Conservation (phyloP, 2,329 filamentous ascomycete species). For the Neurospora sp. region DNA sequence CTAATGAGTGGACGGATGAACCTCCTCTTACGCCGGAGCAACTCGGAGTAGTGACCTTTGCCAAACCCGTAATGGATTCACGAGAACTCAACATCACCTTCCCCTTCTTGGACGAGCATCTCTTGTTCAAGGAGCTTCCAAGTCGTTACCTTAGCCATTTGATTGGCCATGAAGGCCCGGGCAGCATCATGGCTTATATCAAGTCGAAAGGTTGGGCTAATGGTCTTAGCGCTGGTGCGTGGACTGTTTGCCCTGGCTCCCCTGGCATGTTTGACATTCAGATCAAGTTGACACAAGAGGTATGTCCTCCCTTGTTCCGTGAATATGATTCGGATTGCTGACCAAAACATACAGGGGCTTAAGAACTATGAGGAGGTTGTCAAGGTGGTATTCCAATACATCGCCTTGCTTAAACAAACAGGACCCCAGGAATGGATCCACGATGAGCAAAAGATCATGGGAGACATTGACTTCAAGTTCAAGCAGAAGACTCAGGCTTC, state of each 20-base stretch:
- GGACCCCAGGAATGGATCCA: constrained; percentile 89
- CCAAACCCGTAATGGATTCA: constrained; percentile 85
- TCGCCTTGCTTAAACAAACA: constrained; percentile 71
- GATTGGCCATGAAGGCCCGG: constrained; percentile 85
- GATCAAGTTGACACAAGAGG: constrained; percentile 75
- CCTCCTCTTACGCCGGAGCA: constrained; percentile 39
- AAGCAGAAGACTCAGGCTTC: constrained; percentile 86
- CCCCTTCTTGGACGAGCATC: constrained; percentile 75
- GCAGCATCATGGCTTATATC: constrained; percentile 81
- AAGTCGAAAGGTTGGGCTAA: constrained; percentile 89
- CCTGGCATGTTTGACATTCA: constrained; percentile 71
- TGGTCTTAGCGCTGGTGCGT: constrained; percentile 66
- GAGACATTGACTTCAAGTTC: constrained; percentile 91
- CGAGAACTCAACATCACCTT: constrained; percentile 73
- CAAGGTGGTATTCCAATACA: constrained; percentile 83
- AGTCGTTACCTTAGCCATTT: constrained; percentile 80
- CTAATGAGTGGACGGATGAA: constrained; percentile 44
- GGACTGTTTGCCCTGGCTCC: constrained; percentile 64
- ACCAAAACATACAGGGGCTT: constrained; percentile 41
- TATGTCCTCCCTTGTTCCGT: constrained; percentile 21
- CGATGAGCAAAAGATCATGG: constrained; percentile 79
- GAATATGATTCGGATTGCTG: background rate
- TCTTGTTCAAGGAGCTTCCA: constrained; percentile 69
- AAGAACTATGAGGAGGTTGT: constrained; percentile 73
- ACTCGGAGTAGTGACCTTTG: constrained; percentile 63